These are phyloP conservation scores for Petasospora rhodanensis DNA, from an alignment of 1,139 yeast species.

Conservation along the genomic window DNA sequence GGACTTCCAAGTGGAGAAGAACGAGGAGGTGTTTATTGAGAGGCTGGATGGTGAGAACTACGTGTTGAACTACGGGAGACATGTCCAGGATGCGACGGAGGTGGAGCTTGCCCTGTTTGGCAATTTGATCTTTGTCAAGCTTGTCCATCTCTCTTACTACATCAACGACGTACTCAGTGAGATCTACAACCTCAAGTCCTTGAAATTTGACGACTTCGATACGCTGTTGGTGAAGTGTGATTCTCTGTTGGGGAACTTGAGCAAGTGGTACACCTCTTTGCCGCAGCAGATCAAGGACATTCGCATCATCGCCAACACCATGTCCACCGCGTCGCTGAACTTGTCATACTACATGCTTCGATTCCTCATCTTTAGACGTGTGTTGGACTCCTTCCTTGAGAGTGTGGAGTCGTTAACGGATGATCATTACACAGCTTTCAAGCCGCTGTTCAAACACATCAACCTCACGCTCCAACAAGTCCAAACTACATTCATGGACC, in stretches of 20 bases:
- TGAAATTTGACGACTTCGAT: slow-evolving; percentile 23
- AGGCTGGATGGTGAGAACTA: slow-evolving; percentile 13
- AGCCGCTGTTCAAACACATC: slow-evolving; percentile 14
- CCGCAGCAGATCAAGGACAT: slow-evolving; percentile 13
- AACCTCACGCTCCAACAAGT: slow-evolving; percentile 12
- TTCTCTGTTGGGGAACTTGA: slow-evolving; percentile 14
- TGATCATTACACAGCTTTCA: slow-evolving; percentile 13
- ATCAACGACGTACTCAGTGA: slow-evolving; percentile 21
- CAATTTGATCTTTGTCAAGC: slow-evolving; percentile 23
- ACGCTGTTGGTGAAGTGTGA: slow-evolving; percentile 15
- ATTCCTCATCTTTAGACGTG: slow-evolving; percentile 24
- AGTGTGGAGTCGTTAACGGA: slow-evolving; percentile 10
- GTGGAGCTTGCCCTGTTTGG: slow-evolving; percentile 15
- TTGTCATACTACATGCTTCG: slow-evolving; percentile 22
- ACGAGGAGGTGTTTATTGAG: slow-evolving; percentile 18
- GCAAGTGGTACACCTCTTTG: slow-evolving; percentile 22
- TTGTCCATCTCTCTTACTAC: slow-evolving; percentile 23
- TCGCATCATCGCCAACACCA: slow-evolving; percentile 7
- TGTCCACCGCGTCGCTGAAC: slow-evolving; percentile 24
- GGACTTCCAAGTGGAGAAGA: slow-evolving; percentile 19
- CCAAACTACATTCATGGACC: slow-evolving; percentile 15
- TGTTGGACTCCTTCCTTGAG: slow-evolving; percentile 23
- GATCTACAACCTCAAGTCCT: slow-evolving; percentile 23
- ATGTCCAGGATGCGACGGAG: slow-evolving; percentile 4
- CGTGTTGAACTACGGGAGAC: slow-evolving; percentile 12